Evolutionary conservation across 2,329 filamentous ascomycete genomes (phyloP).

Genomic region (Scorias spongiosa): DNA sequence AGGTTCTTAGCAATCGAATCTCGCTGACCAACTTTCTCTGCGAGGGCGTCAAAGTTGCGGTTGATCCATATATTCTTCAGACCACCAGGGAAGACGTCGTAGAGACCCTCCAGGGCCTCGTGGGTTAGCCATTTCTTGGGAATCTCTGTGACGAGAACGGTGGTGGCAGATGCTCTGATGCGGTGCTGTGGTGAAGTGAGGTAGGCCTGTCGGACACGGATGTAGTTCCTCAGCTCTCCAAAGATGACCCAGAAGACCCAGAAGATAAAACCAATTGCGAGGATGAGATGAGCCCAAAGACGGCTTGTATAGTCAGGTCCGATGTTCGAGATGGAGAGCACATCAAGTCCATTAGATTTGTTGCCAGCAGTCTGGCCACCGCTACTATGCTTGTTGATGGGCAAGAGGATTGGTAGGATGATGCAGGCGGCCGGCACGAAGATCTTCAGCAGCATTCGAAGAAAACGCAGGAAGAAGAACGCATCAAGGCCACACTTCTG

Average conservation of each 20-base stretch:
- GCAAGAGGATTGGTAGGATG: slow-evolving; percentile 72
- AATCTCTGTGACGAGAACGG: slow-evolving; percentile 82
- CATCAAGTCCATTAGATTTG: slow-evolving; percentile 56
- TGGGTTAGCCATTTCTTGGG: slow-evolving; percentile 80
- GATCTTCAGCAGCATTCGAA: slow-evolving; percentile 73
- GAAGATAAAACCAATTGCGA: slow-evolving; percentile 61
- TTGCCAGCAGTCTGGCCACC: slow-evolving; percentile 34
- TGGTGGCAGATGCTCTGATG: slow-evolving; percentile 83
- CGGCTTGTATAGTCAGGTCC: slow-evolving; percentile 44
- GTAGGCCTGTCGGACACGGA: slow-evolving; percentile 87
- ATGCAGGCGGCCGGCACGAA: slow-evolving; percentile 69
- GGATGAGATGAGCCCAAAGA: slow-evolving; percentile 70
- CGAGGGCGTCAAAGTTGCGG: slow-evolving; percentile 66
- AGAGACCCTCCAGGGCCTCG: slow-evolving; percentile 66
- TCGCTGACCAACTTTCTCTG: slow-evolving; percentile 68
- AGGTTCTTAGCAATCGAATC: slow-evolving; percentile 55
- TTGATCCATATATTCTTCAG: slow-evolving; percentile 96
- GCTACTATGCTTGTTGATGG: slow-evolving; percentile 65
- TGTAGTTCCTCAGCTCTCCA: slow-evolving; percentile 69
- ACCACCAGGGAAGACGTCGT: slow-evolving; percentile 91
- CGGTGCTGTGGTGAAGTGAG: slow-evolving; percentile 90
- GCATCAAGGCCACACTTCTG: slow-evolving; percentile 91
- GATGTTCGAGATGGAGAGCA: slow-evolving; percentile 81
- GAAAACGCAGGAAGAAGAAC: slow-evolving; percentile 92
- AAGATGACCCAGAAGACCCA: slow-evolving; percentile 86